Evolutionary conservation across 768 basidiomycete species (phyloP).

Genomic region (Collybia mongolica): DNA sequence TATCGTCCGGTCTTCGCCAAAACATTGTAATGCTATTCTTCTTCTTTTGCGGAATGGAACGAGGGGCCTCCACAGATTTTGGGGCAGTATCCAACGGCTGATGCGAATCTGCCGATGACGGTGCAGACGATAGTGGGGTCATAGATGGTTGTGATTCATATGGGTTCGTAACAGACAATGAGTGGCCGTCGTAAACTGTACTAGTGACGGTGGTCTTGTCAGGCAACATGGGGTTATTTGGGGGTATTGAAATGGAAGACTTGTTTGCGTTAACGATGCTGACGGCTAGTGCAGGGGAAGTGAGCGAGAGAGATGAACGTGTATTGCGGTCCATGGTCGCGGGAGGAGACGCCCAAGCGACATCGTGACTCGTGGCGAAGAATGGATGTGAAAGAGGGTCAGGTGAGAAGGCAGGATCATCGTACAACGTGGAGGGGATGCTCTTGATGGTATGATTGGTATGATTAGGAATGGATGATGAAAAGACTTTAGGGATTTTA

Average conservation of each 20-base stretch:
- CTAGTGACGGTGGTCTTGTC: constrained; percentile 17
- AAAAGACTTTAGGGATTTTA: constrained; percentile 1
- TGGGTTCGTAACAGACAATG: constrained; percentile 3
- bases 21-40: constrained; percentile 15
- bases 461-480: not conserved
- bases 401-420: constrained; percentile 60
- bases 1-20: constrained; percentile 16
- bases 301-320: not conserved
- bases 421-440: constrained; percentile 29
- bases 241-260: too few relatives aligned
- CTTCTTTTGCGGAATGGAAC: constrained; percentile 11
- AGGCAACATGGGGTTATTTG: constrained; percentile 14
- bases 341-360: constrained; percentile 20
- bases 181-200: constrained; percentile 9
- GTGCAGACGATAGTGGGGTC: constrained; percentile 17
- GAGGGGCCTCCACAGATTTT: constrained; percentile 1
- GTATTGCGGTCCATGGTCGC: not conserved
- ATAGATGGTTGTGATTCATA: constrained; percentile 12
- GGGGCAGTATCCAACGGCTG: constrained; percentile 5
- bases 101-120: constrained; percentile 13
- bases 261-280: too few relatives aligned
- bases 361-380: constrained; percentile 26
- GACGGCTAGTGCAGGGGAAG: constrained; percentile 16
- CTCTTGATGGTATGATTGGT: constrained; percentile 11
- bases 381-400: constrained; percentile 53